phyloP scores from a whole-genome alignment of 495 filamentous ascomycete genomes.

The Jackrogersella minutella region DNA sequence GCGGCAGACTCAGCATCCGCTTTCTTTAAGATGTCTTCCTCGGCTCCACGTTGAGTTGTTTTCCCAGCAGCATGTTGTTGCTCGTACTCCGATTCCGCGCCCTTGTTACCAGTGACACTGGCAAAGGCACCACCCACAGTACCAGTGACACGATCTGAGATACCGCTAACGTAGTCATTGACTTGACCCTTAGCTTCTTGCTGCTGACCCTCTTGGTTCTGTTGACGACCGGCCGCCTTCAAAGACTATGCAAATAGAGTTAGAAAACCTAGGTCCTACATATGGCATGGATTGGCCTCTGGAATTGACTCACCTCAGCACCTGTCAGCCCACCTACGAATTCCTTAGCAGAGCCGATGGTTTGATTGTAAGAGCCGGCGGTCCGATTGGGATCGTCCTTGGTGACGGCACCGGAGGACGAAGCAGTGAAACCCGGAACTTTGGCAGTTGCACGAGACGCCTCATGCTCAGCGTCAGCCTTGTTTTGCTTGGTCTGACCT shows the following conservation, averaged over 20 bases:
- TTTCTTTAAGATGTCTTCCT: constrained; percentile 82
- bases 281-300: neutral
- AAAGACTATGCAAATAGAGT: constrained; percentile 54
- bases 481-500: constrained; percentile 66
- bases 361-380: constrained; percentile 84
- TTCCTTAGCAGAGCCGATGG: constrained; percentile 85
- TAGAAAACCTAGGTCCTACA: too few relatives aligned
- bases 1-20: constrained; percentile 50
- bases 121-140: constrained; percentile 73
- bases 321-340: constrained; percentile 77
- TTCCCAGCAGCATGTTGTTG: constrained; percentile 84
- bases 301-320: constrained; percentile 61
- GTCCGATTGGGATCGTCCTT: constrained; percentile 76
- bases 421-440: constrained; percentile 71
- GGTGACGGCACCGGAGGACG: constrained; percentile 73
- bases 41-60: constrained; percentile 83
- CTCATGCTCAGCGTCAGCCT: constrained; percentile 70
- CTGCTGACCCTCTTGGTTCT: constrained; percentile 81
- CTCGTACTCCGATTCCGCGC: constrained; percentile 66
- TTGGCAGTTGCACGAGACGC: constrained; percentile 77
- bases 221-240: constrained; percentile 74
- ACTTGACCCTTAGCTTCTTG: constrained; percentile 88
- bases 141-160: constrained; percentile 75
- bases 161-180: constrained; percentile 74
- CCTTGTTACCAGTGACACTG: constrained; percentile 73